Conservation (phyloP, 495 filamentous ascomycete genomes). For the Symbiotaphrina buchneri region DNA sequence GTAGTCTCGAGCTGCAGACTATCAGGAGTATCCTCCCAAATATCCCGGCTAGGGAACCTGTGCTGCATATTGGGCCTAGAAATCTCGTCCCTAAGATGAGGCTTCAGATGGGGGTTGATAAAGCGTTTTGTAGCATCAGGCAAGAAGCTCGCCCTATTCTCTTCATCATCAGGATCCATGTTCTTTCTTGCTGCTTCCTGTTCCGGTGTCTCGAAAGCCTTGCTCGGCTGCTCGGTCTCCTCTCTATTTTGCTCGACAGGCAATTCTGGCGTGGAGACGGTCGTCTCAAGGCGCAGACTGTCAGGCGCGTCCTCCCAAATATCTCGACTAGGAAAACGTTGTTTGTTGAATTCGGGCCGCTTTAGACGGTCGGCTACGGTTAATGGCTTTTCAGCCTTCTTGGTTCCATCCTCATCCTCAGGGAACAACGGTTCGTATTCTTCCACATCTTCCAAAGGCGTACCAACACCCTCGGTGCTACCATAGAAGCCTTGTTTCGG, state of each 20-base stretch:
- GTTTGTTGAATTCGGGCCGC: conserved; percentile 34
- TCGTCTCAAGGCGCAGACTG: conserved; percentile 62
- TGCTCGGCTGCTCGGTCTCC: conserved; percentile 6
- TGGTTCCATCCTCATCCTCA: conserved; percentile 44
- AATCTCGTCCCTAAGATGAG: conserved; percentile 16
- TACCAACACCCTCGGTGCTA: conserved; percentile 24
- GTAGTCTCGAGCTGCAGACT: conserved; percentile 63
- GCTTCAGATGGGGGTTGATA: conserved; percentile 10
- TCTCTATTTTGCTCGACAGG: conserved; percentile 13
- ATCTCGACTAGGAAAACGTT: conserved; percentile 80
- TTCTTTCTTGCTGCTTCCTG: conserved; percentile 26
- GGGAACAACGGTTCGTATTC: conserved; percentile 93
- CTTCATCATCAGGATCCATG: conserved; percentile 13
- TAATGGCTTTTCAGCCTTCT: conserved; percentile 21
- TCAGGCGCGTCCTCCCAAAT: conserved; percentile 94
- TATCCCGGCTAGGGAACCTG: conserved; percentile 81
- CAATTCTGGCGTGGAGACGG: conserved; percentile 61
- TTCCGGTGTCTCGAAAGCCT: conserved; percentile 30
- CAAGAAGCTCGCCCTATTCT: conserved; percentile 15
- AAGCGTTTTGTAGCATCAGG: conserved; percentile 9
- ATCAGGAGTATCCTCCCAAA: conserved; percentile 91
- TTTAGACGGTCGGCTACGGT: conserved; percentile 37
- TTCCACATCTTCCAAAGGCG: conserved; percentile 70
- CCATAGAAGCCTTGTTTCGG: too few species aligned
- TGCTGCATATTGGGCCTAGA: conserved; percentile 32